phyloP scores from a whole-genome alignment of 805 yeast genomes.

The Yamadazyma ubonensis region DNA sequence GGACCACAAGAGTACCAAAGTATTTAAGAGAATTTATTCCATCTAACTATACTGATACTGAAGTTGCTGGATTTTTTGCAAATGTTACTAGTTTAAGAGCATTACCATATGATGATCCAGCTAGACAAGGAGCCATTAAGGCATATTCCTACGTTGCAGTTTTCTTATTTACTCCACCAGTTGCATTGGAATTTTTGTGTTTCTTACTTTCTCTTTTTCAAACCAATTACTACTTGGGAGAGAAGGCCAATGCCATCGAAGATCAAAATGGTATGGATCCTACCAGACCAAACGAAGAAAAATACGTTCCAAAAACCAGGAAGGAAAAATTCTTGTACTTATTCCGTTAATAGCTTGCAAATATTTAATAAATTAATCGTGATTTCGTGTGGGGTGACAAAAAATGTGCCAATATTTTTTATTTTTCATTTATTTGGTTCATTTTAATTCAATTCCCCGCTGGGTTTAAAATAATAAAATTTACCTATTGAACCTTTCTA shows the following conservation, averaged over 20 bases:
- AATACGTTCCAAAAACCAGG: conserved; percentile 3
- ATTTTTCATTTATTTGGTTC: too few relatives aligned
- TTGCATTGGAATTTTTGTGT: conserved; percentile 29
- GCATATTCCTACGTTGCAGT: conserved; percentile 31
- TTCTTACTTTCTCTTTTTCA: conserved; percentile 31
- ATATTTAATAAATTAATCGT: background rate
- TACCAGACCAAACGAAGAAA: conserved; percentile 9
- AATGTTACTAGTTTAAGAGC: conserved; percentile 21
- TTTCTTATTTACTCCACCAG: conserved; percentile 25
- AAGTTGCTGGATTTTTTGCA: conserved; percentile 21
- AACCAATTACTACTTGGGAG: conserved; percentile 36
- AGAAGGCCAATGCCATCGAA: conserved; percentile 35
- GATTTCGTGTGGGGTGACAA: too few relatives aligned
- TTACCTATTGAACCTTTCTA: too few relatives aligned
- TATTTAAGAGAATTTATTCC: conserved; percentile 31
- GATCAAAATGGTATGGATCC: conserved; percentile 18
- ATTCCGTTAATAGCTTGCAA: conserved; percentile 1
- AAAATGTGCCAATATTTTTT: too few relatives aligned
- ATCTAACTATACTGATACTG: conserved; percentile 16
- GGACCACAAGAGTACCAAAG: conserved; percentile 25
- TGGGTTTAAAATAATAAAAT: too few relatives aligned
- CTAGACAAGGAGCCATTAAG: conserved; percentile 29
- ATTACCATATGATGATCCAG: conserved; percentile 23
- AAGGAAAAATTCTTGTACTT: conserved; percentile 5
- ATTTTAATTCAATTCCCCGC: too few relatives aligned